Evolutionary conservation across 192 early-diverging fungal genomes (phyloP).

Genomic region (Coemansia sp.): DNA sequence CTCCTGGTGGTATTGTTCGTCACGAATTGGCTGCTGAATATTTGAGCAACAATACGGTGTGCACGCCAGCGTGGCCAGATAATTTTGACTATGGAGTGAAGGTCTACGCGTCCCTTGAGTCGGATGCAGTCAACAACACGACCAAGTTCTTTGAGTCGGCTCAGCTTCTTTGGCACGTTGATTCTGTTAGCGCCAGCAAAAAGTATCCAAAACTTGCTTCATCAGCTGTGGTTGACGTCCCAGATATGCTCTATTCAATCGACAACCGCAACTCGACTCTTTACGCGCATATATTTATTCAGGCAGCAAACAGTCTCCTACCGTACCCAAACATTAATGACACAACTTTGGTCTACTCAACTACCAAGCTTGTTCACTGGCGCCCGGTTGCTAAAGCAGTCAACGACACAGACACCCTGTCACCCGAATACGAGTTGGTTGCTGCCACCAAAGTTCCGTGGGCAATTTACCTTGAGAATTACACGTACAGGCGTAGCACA

Average conservation of each 20-base stretch:
- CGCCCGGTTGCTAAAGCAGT: not conserved
- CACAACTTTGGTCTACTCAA: slow-evolving; percentile 1
- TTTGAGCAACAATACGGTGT: not conserved
- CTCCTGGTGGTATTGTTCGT: not conserved
- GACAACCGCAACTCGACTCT: not conserved
- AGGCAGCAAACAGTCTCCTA: slow-evolving; percentile 2
- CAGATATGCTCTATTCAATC: not conserved
- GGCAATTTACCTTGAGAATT: slow-evolving; percentile 1
- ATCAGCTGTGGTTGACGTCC: not conserved
- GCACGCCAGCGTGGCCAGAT: slow-evolving; percentile 3
- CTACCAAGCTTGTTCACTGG: slow-evolving; percentile 4
- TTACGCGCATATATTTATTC: slow-evolving; percentile 12
- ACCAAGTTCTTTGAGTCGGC: slow-evolving; percentile 10
- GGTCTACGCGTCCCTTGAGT: slow-evolving; percentile 7
- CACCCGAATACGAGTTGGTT: not conserved
- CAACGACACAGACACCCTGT: not conserved
- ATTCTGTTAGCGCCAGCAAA: slow-evolving; percentile 1
- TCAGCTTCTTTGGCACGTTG: slow-evolving; percentile 15
- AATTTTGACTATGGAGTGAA: slow-evolving; percentile 11
- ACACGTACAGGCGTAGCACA: not conserved
- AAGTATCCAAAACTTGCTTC: not conserved
- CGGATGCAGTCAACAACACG: not conserved
- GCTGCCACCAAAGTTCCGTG: not conserved
- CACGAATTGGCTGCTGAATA: not conserved
- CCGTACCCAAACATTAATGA: slow-evolving; percentile 11